Base-by-base conservation (phyloP, 441 rosid species). In the Pelargonium australe region DNA sequence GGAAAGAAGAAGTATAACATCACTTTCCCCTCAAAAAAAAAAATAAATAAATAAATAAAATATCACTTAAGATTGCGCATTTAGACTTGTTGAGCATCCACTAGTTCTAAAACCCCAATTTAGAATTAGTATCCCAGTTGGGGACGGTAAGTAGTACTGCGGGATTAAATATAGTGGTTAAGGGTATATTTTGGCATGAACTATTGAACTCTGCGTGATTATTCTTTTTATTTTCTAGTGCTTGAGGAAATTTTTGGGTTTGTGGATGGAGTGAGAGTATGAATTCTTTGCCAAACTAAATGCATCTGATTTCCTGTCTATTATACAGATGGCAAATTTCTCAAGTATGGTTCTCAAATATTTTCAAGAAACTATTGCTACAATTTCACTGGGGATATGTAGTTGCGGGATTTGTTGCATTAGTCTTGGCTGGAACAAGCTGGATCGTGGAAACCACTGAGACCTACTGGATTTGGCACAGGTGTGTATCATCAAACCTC, bases 401-500 rank as follows among this genome's bases (percentile, higher is more conserved):
- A 7, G 75, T 82, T 1, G 89, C 83, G 5, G 99, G 98, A 62
- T 87, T 84, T 75, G 61, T 66, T 65, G 86, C 91, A 69, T 77
- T 92, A 67, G 69, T 85, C 74, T 78, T 90, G 85, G 99, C 99
- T 57, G 96, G 84, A 41, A 74, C 85, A 76, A 91, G 97, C 85
- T 85, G 96, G 89, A 86, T 84, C 55, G 82, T 95, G 41, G 98
- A 92, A 82, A 82, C 77, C 76, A 90, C 90, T 69, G 85, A 89
- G 80, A 89, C 76, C 83, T 95, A 95, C 89, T 95, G 99, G 99
- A 89, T 95, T 78, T 92, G 98, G 98, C 99, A 95, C 87, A 95
- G 98, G 99, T 88, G 71, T 58, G 41, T 34, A 53, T 55, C n/a
- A 2, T 31, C 23, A 37, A 67, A 40, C 65, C 44, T 20, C 34